Conservation (phyloP, 116 monocot species). For the Trichopus zeylanicus region DNA sequence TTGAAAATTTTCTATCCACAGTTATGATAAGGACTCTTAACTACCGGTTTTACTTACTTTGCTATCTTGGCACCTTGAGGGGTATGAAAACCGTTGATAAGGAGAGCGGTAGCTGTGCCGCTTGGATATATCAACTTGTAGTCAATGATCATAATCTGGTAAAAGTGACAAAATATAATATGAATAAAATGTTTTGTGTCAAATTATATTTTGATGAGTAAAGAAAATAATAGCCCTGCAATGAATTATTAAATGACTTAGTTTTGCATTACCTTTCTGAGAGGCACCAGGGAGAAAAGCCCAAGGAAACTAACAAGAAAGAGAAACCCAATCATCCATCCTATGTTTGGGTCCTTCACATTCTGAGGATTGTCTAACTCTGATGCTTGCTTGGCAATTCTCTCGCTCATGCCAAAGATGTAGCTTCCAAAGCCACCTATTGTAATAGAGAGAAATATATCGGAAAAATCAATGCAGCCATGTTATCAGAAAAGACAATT, state of each 20-base stretch:
- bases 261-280: constrained; percentile 33
- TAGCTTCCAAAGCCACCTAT: constrained; percentile 61
- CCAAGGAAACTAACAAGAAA: constrained; percentile 56
- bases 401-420: constrained; percentile 44
- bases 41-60: constrained; percentile 16
- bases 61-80: constrained; percentile 51
- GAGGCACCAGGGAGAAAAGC: constrained; percentile 40
- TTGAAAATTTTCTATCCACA: background rate
- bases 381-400: constrained; percentile 19
- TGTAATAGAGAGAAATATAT: background rate
- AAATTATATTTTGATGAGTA: too few relatives aligned
- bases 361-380: constrained; percentile 19
- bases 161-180: too few relatives aligned
- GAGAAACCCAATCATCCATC: constrained; percentile 59
- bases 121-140: constrained; percentile 61
- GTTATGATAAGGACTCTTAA: background rate
- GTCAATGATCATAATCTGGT: constrained; percentile 61
- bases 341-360: constrained; percentile 36
- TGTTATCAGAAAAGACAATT: background rate
- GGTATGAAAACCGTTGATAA: constrained; percentile 73
- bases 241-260: background rate
- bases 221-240: too few relatives aligned
- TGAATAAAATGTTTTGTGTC: too few relatives aligned
- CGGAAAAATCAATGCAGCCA: background rate
- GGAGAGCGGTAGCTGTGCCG: constrained; percentile 59